Evolutionary conservation across 768 basidiomycete species (phyloP), one percentile per base, ranked within the genome.

Genomic region (Candolleomyces efflorescens): DNA sequence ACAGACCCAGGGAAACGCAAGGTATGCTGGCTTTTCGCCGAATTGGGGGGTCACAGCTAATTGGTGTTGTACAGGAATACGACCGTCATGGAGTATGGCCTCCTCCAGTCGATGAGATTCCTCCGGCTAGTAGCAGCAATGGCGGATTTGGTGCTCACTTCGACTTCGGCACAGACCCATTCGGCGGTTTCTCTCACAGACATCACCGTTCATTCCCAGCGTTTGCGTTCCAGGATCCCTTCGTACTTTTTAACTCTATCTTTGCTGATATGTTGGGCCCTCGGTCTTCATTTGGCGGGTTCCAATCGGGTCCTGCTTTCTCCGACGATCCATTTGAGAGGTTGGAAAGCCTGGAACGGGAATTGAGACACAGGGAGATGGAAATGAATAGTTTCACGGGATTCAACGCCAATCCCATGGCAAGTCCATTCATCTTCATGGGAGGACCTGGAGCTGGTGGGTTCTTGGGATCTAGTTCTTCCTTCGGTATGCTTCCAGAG

Each of bases 41-140:
- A 56, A 36, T 23, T 39, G 43, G 44, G 20, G 36, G 46, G 23
- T 62, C 41, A 59, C 58, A 32, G 27, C 26, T 43, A 37, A 55
- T 22, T 46, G 48, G 15, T n/a, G 27, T 24, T 24, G 27, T 54
- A 55, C 63, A 87, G 85, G 65, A 79, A 10, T 92, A 90, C 67
- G 90, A 92, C 64, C 67, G 69, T n/a, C 73, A 86, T 60, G 89
- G 89, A 38, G 76, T 84, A 50, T 92, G 87, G 85, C 90, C 90
- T 11, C 87, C 87, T 9, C 86, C 86, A 1, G 63, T 75, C 60
- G 75, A 71, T 11, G 63, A 64, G 15, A 37, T 58, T 41, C 62
- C 58, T 27, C 51, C 22, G 26, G 5, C 50, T 48, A 45, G 56
- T 39, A 27, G 37, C 15, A 53, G 49, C 17, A 69, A 67, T 36